Base-by-base conservation (phyloP, 2,329 filamentous ascomycete species). In the Pestalotiopsis sp. region DNA sequence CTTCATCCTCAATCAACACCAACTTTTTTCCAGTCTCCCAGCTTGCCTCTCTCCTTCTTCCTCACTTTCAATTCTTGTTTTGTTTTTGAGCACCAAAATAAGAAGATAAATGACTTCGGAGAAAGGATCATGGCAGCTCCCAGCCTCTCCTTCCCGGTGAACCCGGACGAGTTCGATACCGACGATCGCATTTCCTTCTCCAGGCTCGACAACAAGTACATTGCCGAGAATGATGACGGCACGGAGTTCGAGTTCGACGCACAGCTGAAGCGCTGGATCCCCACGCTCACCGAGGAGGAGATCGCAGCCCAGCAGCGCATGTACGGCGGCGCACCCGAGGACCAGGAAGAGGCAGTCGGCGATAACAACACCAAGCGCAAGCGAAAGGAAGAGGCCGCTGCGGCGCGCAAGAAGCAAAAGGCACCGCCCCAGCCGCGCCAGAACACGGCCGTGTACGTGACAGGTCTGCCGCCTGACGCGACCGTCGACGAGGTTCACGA, bases 381-480 rank as follows among this genome's bases (percentile, higher is more conserved):
- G 76, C 79, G 79, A 71, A 79, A 75, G 74, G 27, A 75, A 67
- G 74, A 71, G 41, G 69, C 74, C 39, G 72, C 67, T 49, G 72
- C 71, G 31, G 82, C 81, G 14, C 80, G 77, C 70, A 85, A 86
- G 78, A 82, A 84, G 71, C 77, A 83, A 68, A 85, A 85, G 70
- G 81, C 83, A 12, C 83, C 84, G 2, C 83, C 84, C 6, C 81
- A 84, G 71, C 85, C 86, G 14, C 84, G 84, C 70, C 86, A 95
- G 74, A 98, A 98, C 79, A 97, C 93, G 5, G 95, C 95, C 57
- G 89, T 99, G 72, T 99, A 95, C 82, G 92, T 98, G 62, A 97
- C 94, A 4, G 94, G 93, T 13, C 87, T 99, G 4, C 97, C 96
- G 0, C 81, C 85, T 52, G 94, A 98, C 78, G 92, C 90, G 58